Evolutionary conservation across 345 rosid species (phyloP).

Genomic region (Salix suchowensis): DNA sequence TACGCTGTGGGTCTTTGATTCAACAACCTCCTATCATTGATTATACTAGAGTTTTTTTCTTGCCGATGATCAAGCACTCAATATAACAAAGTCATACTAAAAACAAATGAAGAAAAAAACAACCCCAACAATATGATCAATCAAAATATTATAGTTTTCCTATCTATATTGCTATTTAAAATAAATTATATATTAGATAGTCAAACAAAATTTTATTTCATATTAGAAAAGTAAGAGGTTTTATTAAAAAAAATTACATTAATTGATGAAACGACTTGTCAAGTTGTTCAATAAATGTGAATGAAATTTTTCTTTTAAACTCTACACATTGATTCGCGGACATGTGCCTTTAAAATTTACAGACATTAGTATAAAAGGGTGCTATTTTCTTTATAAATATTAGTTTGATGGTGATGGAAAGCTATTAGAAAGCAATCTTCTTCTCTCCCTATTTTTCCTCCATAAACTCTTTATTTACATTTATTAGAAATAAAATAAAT

Average conservation of each 20-base stretch:
- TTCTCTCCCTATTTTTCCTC: background rate
- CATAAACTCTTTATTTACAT: background rate
- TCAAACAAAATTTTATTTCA: too few relatives aligned
- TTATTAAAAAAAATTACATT: too few relatives aligned
- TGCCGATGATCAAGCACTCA: background rate
- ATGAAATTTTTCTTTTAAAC: background rate
- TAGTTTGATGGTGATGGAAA: background rate
- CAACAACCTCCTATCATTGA: background rate
- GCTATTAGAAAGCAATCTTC: background rate
- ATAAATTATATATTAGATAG: too few relatives aligned
- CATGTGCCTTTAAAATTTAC: background rate
- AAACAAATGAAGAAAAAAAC: background rate
- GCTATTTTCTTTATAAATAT: background rate
- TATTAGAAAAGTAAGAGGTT: too few relatives aligned
- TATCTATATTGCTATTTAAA: too few relatives aligned
- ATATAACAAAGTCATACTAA: background rate
- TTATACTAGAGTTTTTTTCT: background rate
- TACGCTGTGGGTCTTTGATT: background rate
- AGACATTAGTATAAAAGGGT: fast-evolving
- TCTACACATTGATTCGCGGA: background rate
- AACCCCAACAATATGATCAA: too few relatives aligned
- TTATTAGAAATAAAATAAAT: background rate
- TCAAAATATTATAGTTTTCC: too few relatives aligned
- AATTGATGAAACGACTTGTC: background rate
- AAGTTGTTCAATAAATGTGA: background rate